phyloP scores from a whole-genome alignment of 176 grass and related monocot genomes.

The Musa acuminata region DNA sequence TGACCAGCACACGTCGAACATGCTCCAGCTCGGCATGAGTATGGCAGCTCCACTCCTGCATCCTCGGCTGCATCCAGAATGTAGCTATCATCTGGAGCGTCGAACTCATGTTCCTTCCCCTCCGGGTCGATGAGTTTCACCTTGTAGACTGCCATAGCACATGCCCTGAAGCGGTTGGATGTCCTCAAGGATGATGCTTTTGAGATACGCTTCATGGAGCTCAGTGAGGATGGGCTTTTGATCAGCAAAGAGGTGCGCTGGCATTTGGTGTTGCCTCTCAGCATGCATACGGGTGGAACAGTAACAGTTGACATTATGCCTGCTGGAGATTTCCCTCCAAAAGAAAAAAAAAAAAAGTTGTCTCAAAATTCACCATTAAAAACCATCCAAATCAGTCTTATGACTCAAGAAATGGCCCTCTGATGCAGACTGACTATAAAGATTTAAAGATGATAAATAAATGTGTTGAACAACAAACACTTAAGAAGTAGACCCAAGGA shows the following conservation, averaged over 20 bases:
- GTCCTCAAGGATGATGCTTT: background rate
- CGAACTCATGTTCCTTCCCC: background rate
- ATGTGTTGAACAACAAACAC: too few species aligned
- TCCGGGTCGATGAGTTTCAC: slow-evolving; percentile 4
- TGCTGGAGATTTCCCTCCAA: background rate
- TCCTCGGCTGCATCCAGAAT: slow-evolving; percentile 1
- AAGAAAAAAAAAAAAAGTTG: background rate
- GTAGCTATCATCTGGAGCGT: slow-evolving; percentile 4
- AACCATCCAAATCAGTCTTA: background rate
- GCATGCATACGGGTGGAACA: background rate
- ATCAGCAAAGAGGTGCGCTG: background rate
- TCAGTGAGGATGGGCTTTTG: background rate
- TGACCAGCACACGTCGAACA: slow-evolving; percentile 3
- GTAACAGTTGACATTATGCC: background rate
- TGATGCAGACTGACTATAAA: too few species aligned
- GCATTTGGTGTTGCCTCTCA: background rate
- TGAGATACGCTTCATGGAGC: slow-evolving; percentile 6
- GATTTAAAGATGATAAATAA: too few species aligned
- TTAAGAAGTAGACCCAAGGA: too few species aligned
- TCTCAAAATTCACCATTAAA: background rate
- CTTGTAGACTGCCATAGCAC: slow-evolving; percentile 3
- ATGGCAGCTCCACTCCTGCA: slow-evolving; percentile 4
- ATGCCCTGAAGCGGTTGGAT: background rate
- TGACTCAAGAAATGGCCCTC: too few species aligned
- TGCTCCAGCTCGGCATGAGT: slow-evolving; percentile 5